Evolutionary conservation across 2,329 filamentous ascomycete species (phyloP).

Genomic region (Colletotrichum cereale): DNA sequence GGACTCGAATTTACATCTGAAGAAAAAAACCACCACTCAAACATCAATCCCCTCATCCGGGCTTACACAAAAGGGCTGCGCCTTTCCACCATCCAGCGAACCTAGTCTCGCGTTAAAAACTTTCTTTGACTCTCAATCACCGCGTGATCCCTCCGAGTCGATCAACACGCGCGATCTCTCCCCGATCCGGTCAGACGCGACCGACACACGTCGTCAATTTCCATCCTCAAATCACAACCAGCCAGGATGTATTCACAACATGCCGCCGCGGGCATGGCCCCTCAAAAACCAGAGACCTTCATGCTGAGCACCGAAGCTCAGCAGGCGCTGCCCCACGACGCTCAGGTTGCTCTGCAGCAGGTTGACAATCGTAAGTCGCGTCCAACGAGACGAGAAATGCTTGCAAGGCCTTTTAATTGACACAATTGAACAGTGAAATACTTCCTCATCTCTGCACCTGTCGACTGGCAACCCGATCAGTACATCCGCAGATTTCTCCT

Average conservation of each 20-base stretch:
- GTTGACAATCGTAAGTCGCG: slow-evolving; percentile 88
- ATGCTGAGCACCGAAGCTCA: slow-evolving; percentile 98
- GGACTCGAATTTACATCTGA: slow-evolving; percentile 55
- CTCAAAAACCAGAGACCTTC: slow-evolving; percentile 98
- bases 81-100: slow-evolving; percentile 36
- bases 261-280: slow-evolving; percentile 85
- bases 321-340: slow-evolving; percentile 94
- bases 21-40: slow-evolving; percentile 25
- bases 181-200: slow-evolving; percentile 41
- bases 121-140: slow-evolving; percentile 28
- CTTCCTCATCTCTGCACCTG: slow-evolving; percentile 97
- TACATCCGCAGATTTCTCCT: slow-evolving; percentile 96
- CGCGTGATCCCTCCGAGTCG: slow-evolving; percentile 17
- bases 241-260: slow-evolving; percentile 83
- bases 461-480: slow-evolving; percentile 97
- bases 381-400: background rate
- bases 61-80: slow-evolving; percentile 41
- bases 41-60: slow-evolving; percentile 13
- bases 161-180: slow-evolving; percentile 16
- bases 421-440: slow-evolving; percentile 82
- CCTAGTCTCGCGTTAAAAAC: slow-evolving; percentile 8
- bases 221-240: slow-evolving; percentile 14
- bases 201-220: slow-evolving; percentile 39
- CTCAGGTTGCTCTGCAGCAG: slow-evolving; percentile 96
- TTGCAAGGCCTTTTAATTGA: slow-evolving; percentile 43